A percentile compares a stretch with the other conserved stretches of the same genome.
These are phyloP conservation scores for Scytalidium lignicola DNA, from an alignment of 2,329 filamentous ascomycete genomes.

Conservation along the genomic window DNA sequence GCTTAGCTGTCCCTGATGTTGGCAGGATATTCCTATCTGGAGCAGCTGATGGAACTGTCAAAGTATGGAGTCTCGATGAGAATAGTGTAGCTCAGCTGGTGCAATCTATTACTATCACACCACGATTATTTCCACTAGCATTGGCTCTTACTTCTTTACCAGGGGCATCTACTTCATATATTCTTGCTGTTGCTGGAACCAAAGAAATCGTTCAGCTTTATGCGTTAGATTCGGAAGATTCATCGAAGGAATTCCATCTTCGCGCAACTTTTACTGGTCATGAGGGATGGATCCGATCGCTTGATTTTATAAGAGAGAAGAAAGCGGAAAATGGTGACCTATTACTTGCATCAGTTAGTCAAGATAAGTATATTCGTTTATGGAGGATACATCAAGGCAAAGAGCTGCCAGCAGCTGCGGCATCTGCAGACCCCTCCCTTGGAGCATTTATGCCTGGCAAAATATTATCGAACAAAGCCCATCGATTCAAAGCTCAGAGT, in stretches of 20 bases:
- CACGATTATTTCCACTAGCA: conserved; percentile 77
- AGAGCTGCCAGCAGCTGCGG: conserved; percentile 53
- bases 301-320: conserved; percentile 69
- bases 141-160: conserved; percentile 63
- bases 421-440: conserved; percentile 49
- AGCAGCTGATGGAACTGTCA: conserved; percentile 69
- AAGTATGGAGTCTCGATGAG: conserved; percentile 60
- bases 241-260: conserved; percentile 53
- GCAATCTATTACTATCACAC: conserved; percentile 67
- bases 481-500: conserved; percentile 60
- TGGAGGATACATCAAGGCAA: conserved; percentile 78
- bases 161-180: conserved; percentile 42
- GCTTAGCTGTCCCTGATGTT: conserved; percentile 40
- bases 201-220: conserved; percentile 78
- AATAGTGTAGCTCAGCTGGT: conserved; percentile 46
- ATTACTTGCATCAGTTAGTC: conserved; percentile 85
- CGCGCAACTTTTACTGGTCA: conserved; percentile 80
- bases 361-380: conserved; percentile 93
- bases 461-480: conserved; percentile 83
- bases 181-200: conserved; percentile 84
- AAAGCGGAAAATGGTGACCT: conserved; percentile 56
- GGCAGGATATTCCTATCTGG: conserved; percentile 64
- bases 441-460: conserved; percentile 60
- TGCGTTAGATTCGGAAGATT: conserved; percentile 42
- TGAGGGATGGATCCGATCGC: conserved; percentile 88